phyloP scores from a whole-genome alignment of 1,284 basidiomycete genomes.

The Sanghuangporus weigelae region DNA sequence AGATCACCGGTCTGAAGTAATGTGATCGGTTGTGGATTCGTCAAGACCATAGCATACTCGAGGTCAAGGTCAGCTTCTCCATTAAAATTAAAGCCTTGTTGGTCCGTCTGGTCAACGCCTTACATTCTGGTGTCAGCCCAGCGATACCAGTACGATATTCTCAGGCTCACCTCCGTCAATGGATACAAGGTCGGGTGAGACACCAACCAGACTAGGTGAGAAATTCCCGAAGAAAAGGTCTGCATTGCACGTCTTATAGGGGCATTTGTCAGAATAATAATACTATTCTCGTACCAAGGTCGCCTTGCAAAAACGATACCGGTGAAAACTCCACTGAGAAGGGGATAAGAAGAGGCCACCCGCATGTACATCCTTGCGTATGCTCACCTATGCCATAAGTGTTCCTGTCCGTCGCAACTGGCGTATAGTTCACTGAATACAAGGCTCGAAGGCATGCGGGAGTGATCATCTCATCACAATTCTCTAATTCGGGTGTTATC shows the following conservation, averaged over 20 bases:
- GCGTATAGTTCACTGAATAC: constrained; percentile 40
- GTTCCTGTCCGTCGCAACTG: constrained; percentile 36
- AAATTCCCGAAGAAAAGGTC: constrained; percentile 29
- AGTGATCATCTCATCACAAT: constrained; percentile 41
- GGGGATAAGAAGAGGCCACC: neutral
- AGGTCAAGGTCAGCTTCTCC: constrained; percentile 54
- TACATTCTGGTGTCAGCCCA: constrained; percentile 15
- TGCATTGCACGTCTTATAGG: neutral
- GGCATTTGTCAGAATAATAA: neutral
- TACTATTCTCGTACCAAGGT: constrained; percentile 35
- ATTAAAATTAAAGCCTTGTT: constrained; percentile 37
- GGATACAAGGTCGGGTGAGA: constrained; percentile 30
- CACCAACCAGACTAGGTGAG: constrained; percentile 31
- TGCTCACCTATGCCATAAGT: constrained; percentile 44
- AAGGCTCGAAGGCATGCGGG: constrained; percentile 42
- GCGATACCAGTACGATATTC: neutral
- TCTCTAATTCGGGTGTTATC: constrained; percentile 24
- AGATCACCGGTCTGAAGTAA: constrained; percentile 46
- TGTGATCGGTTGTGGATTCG: constrained; percentile 36
- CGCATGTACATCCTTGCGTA: neutral
- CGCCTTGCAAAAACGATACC: constrained; percentile 38
- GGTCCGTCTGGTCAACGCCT: constrained; percentile 29
- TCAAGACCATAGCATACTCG: constrained; percentile 45
- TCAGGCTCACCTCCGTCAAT: constrained; percentile 40
- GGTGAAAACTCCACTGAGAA: constrained; percentile 44